Percentiles rank a stretch among this genome's conserved stretches.
These are phyloP conservation scores for Rosa chinensis DNA, from an alignment of 306 rosid species.

Conservation along the genomic window DNA sequence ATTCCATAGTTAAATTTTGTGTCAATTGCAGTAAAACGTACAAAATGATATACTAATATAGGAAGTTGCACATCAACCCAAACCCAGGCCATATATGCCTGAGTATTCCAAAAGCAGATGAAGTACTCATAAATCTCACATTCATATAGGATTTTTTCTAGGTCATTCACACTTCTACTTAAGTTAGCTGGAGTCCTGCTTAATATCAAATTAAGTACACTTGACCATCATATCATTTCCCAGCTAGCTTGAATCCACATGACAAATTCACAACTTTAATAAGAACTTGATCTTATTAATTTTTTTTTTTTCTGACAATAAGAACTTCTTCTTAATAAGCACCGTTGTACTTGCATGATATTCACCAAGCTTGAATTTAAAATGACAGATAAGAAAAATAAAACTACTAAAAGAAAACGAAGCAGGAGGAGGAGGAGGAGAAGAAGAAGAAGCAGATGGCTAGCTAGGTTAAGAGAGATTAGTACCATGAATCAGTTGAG, in stretches of 20 bases:
- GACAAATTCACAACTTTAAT: neutral
- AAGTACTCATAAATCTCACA: neutral
- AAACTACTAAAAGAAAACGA: neutral
- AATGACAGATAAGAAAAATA: neutral
- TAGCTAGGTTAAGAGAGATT: neutral
- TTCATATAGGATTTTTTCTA: neutral
- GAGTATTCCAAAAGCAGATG: neutral
- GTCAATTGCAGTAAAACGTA: neutral
- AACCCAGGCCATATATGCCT: neutral
- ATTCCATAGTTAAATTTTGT: neutral
- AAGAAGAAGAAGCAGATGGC: neutral
- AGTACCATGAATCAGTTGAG: conserved; percentile 82
- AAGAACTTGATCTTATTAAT: neutral
- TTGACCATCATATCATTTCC: neutral
- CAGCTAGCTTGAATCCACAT: neutral
- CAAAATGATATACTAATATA: neutral
- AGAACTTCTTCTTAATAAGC: neutral
- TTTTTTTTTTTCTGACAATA: neutral
- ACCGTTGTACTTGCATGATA: neutral
- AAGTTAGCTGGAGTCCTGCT: neutral
- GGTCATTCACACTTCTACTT: neutral
- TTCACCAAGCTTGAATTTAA: neutral
- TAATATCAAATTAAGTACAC: neutral
- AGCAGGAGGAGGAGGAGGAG: neutral
- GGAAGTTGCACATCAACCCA: neutral